Conservation (phyloP, 2,329 filamentous ascomycete species). For the Fusarium sp. region DNA sequence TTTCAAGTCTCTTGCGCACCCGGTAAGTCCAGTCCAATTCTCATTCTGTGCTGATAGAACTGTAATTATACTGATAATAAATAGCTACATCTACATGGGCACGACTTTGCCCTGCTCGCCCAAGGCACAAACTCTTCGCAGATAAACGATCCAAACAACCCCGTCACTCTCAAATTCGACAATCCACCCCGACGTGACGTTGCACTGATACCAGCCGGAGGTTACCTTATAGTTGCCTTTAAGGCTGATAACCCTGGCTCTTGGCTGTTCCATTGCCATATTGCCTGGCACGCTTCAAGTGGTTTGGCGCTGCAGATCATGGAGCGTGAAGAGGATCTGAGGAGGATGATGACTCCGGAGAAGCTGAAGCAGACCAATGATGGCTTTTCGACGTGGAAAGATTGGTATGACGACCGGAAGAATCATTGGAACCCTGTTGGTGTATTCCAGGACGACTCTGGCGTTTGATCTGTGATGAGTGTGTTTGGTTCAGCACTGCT, state of each 20-base stretch:
- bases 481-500: too few species aligned
- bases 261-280: conserved; percentile 24
- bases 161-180: conserved; percentile 1
- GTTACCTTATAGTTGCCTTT: conserved; percentile 16
- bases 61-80: neutral
- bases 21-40: neutral
- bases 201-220: conserved; percentile 6
- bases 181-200: conserved; percentile 21
- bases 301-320: conserved; percentile 19
- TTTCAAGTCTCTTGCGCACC: conserved; percentile 7
- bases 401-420: conserved; percentile 8
- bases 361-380: conserved; percentile 5
- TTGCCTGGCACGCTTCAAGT: conserved; percentile 23
- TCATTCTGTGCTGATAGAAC: neutral
- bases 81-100: conserved; percentile 14
- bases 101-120: conserved; percentile 18
- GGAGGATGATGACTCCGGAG: neutral
- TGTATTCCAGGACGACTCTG: conserved; percentile 5
- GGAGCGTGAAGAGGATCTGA: conserved; percentile 17
- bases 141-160: neutral
- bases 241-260: conserved; percentile 18
- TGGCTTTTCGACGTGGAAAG: conserved; percentile 17
- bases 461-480: neutral
- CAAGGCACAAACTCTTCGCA: conserved; percentile 1
- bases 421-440: neutral